Percentiles rank a stretch among this genome's conserved stretches.
Conservation (phyloP, 176 grass and related monocot genomes). For the Carex kokanica region DNA sequence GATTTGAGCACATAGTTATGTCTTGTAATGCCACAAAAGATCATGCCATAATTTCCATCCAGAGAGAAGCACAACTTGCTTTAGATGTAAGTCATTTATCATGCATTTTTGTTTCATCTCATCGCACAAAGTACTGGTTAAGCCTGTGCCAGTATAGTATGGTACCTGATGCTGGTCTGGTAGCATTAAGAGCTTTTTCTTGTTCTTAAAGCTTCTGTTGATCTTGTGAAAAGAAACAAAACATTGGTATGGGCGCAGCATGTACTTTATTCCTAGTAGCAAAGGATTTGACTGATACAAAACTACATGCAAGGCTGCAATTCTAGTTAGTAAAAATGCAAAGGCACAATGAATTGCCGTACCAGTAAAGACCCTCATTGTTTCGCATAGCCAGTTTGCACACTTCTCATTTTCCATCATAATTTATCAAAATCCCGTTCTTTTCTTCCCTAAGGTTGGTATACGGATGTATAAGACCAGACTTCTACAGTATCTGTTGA, state of each 20-base stretch:
- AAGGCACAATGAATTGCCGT: no score
- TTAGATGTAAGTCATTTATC: slow-evolving; percentile 59
- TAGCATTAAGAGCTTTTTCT: background rate
- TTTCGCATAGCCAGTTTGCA: background rate
- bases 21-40: slow-evolving; percentile 91
- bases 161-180: background rate
- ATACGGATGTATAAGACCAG: background rate
- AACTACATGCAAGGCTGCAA: background rate
- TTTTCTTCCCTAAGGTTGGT: background rate
- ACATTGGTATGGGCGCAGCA: background rate
- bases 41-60: slow-evolving; percentile 80
- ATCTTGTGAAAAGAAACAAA: background rate
- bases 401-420: background rate
- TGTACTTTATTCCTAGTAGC: background rate
- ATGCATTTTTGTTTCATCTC: background rate
- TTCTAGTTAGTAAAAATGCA: background rate
- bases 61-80: slow-evolving; percentile 75
- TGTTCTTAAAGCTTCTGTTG: background rate
- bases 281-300: background rate
- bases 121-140: background rate
- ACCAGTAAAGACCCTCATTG: background rate
- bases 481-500: background rate
- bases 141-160: background rate
- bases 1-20: slow-evolving; percentile 92
- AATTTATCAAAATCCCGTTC: background rate